Evolutionary conservation across 78 protist species (phyloP).

Genomic region (Cavenderia fasciculata): DNA sequence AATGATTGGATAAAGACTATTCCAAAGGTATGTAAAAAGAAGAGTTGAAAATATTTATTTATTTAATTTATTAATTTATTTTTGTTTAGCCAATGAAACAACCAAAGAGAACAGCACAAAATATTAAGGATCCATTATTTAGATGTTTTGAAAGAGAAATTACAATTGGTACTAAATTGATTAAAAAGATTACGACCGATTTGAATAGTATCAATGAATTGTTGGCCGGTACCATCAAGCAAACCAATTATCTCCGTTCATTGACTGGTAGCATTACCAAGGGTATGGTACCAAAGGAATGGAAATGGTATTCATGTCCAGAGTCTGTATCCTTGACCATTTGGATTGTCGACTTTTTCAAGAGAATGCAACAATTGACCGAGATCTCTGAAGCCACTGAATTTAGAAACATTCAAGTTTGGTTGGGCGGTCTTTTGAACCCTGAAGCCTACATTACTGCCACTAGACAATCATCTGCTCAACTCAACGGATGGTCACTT

Average conservation of each 20-base stretch:
- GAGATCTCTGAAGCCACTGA: conserved; percentile 53
- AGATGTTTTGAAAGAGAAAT: conserved; percentile 91
- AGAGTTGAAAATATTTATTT: background rate
- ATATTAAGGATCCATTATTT: conserved; percentile 87
- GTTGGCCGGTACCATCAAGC: conserved; percentile 77
- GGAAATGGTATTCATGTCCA: conserved; percentile 87
- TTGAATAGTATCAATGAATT: conserved; percentile 37
- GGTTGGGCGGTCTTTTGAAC: conserved; percentile 93
- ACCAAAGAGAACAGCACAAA: conserved; percentile 77
- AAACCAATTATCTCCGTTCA: conserved; percentile 83
- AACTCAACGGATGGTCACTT: conserved; percentile 84
- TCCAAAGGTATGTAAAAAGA: conserved; percentile 40
- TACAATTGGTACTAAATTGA: conserved; percentile 73
- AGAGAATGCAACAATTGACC: conserved; percentile 78
- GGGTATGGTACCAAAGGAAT: conserved; percentile 85
- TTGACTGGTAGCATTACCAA: conserved; percentile 48
- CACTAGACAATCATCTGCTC: conserved; percentile 94
- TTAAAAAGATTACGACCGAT: conserved; percentile 81
- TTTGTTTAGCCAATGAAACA: conserved; percentile 67
- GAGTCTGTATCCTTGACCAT: conserved; percentile 33
- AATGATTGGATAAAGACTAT: conserved; percentile 56
- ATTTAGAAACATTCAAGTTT: conserved; percentile 41
- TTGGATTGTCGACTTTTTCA: conserved; percentile 88
- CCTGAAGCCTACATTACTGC: conserved; percentile 98
- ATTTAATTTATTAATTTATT: too few relatives aligned